A percentile compares a stretch with the other conserved stretches of the same genome.
Evolutionary conservation across 192 early-diverging fungal genomes (phyloP).

Genomic region (Entophlyctis helioformis): DNA sequence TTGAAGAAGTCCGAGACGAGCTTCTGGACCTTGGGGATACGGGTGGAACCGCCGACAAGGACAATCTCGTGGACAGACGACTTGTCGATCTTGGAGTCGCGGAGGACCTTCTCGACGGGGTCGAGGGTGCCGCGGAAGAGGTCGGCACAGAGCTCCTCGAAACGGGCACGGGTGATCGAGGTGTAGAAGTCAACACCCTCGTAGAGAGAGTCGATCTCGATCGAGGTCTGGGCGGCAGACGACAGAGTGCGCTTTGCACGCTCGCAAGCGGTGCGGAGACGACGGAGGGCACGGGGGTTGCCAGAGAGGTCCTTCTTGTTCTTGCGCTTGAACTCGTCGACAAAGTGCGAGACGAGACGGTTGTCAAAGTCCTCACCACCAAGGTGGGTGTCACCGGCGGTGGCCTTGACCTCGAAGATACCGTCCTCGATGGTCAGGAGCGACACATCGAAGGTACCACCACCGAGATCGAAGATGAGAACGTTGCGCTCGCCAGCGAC

Average conservation of each 20-base stretch:
- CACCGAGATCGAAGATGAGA: too few relatives aligned
- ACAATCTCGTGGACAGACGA: conserved; percentile 84
- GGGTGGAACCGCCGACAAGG: conserved; percentile 94
- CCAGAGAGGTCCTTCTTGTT: conserved; percentile 85
- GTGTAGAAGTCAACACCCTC: conserved; percentile 98
- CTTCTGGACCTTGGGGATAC: conserved; percentile 99
- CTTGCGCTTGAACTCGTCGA: conserved; percentile 96
- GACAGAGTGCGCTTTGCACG: conserved; percentile 96
- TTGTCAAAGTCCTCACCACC: conserved; percentile 99
- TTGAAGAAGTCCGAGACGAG: conserved; percentile 97
- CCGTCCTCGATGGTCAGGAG: conserved; percentile 95
- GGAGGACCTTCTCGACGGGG: conserved; percentile 93
- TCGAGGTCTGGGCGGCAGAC: conserved; percentile 83
- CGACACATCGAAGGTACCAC: conserved; percentile 98
- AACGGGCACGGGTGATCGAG: conserved; percentile 94
- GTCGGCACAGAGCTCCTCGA: conserved; percentile 97
- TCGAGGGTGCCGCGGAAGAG: conserved; percentile 91
- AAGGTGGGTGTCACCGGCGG: conserved; percentile 97
- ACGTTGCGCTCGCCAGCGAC: conserved; percentile 80
- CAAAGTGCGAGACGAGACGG: conserved; percentile 91
- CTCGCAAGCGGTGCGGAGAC: conserved; percentile 94
- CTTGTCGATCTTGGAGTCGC: conserved; percentile 95
- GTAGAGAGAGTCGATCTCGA: conserved; percentile 94
- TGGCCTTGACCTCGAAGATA: conserved; percentile 98
- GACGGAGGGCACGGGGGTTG: conserved; percentile 89